Evolutionary conservation across 768 basidiomycete species (phyloP), one percentile per base, ranked within the genome.

Genomic region (Rhodocollybia butyracea): DNA sequence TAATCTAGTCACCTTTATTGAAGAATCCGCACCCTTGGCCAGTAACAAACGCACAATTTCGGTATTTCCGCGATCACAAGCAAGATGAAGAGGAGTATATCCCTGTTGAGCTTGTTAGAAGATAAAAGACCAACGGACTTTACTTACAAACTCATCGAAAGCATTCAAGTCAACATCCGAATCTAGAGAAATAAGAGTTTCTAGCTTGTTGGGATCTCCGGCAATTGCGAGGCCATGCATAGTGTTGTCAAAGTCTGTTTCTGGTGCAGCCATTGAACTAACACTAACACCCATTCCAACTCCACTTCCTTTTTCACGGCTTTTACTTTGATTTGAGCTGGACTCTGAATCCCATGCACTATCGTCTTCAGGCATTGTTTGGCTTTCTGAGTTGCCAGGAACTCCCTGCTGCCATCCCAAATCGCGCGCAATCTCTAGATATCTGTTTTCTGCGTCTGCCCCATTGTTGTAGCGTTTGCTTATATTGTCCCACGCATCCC

Each of bases 71-170:
- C 94, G 76, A 68, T 97, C 94, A 26, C 86, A 83, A 4, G 94
- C 94, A 0, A 95, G 76, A 62, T 97, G 94, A 19, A 97, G 70
- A 7, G 94, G 79, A 0, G 93, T 91, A 66, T 93, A 94, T 32
- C 91, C 94, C 94, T 97, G 54, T 21, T 29, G 12, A 43, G 27
- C 19, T 7, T 21, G 27, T 51, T 56, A 56, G 51, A 41, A 53
- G 19, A 51, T 47, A 53, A 36, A 36, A 13, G 39, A 26, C 41
- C n/a, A 27, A 17, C 42, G 17, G 42, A 26, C n/a, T 13, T 27
- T 41, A 71, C 86, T 68, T 68, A 94, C 94, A 74, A 81, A 89
- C 73, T 87, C 83, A 57, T 95, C 91, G 34, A 70, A 66, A 34
- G 69, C 73, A 67, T 95, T 77, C 51, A 93, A 60, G 54, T 87